Evolutionary conservation across 1,284 basidiomycete species (phyloP), one percentile per base, ranked within the genome.

Genomic region (Papiliotrema laurentii): DNA sequence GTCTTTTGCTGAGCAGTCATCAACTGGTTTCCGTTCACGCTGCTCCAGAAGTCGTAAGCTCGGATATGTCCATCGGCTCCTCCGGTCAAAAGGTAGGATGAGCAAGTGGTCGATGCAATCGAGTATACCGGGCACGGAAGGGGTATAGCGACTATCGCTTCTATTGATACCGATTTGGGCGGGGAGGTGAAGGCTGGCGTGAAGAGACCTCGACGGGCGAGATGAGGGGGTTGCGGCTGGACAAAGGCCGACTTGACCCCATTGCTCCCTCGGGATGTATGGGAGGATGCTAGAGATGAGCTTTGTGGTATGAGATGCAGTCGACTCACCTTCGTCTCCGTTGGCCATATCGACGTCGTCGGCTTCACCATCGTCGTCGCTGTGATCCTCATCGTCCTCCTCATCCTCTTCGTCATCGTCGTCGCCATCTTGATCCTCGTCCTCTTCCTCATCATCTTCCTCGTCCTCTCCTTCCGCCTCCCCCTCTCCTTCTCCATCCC

Each of bases 51-150:
- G 71, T 97, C 92, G 75, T 96, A 97, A 72, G 89, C 83, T 35
- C 93, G 83, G 39, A 97, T 85, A 62, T 90, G 92, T 10, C 93
- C 93, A 71, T 97, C 93, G 54, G 92, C 85, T 10, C 89, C 89
- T 34, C 92, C 93, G 4, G 91, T 91, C 40, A 97, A 74, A 13
- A 97, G 78, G 64, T 93, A 89, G 24, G 86, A 83, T 78, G 90
- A 84, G 72, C 93, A 96, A n/a, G 81, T 74, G 0, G 89, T 89
- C 4, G 87, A 78, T 2, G 90, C 85, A 21, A 97, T 81, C 13
- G 87, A 81, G 73, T 96, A 89, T 0, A 89, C 90, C 3, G 90
- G 85, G 2, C 82, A 81, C 1, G 89, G 89, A 59, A 96, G 88
- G 1, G 92, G 89, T 43, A 94, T 83, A 14, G 91, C 91, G 56